phyloP scores from a whole-genome alignment of 2,329 filamentous ascomycete species.

The Ophiocordyceps australis region DNA sequence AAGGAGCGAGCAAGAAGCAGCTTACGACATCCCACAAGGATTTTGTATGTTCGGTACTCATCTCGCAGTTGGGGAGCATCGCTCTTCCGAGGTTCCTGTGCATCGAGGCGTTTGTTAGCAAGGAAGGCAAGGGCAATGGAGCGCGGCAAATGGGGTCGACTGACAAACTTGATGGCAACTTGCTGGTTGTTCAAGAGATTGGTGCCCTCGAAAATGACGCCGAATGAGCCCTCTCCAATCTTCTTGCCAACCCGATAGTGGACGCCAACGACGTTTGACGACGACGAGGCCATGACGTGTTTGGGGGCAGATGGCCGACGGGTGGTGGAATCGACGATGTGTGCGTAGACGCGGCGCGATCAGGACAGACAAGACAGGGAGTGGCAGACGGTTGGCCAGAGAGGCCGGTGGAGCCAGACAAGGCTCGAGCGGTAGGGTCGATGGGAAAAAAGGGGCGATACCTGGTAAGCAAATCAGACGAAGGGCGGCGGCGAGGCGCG shows the following conservation, averaged over 20 bases:
- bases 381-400: constrained; percentile 1
- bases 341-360: too few relatives aligned
- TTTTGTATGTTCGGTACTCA: constrained; percentile 99
- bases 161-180: constrained; percentile 97
- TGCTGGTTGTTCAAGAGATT: constrained; percentile 98
- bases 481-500: constrained; percentile 4
- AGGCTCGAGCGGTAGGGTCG: constrained; percentile 3
- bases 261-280: constrained; percentile 94
- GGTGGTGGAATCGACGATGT: too few relatives aligned
- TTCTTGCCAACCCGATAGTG: constrained; percentile 99
- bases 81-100: constrained; percentile 89
- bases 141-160: constrained; percentile 16
- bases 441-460: constrained; percentile 4
- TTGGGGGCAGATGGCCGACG: too few relatives aligned
- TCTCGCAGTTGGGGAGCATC: constrained; percentile 94
- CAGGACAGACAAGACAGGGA: too few relatives aligned
- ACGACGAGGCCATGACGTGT: constrained; percentile 65
- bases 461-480: constrained; percentile 3
- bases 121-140: background rate
- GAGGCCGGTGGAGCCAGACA: constrained; percentile 1
- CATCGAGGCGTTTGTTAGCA: background rate
- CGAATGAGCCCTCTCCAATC: constrained; percentile 96
- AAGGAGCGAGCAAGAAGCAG: background rate
- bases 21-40: constrained; percentile 96
- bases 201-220: constrained; percentile 96